Percentiles rank a stretch among this genome's conserved stretches.
phyloP scores from a whole-genome alignment of 2,329 filamentous ascomycete species.

The Colletotrichum coccodes region DNA sequence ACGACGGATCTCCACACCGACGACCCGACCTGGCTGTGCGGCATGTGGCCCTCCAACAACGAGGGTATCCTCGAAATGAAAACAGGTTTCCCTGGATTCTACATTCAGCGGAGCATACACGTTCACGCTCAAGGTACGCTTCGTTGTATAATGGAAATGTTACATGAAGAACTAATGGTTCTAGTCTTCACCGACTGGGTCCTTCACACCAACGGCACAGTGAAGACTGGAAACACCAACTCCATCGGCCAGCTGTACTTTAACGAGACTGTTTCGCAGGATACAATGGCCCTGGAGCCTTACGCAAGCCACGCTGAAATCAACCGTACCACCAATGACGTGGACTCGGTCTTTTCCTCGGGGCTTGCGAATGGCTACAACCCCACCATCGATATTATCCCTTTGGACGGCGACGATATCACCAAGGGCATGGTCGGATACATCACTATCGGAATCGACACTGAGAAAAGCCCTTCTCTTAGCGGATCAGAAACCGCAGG shows the following conservation, averaged over 20 bases:
- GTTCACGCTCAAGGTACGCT: neutral
- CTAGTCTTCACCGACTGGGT: neutral
- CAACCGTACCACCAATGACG: neutral
- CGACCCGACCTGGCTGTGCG: neutral
- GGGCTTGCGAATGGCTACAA: neutral
- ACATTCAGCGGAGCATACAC: neutral
- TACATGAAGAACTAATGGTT: neutral
- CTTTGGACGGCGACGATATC: neutral
- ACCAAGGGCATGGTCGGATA: neutral
- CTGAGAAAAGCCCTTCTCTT: neutral
- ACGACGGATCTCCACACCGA: neutral
- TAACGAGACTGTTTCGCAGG: neutral
- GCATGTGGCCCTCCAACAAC: constrained; percentile 9
- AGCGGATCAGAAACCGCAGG: neutral
- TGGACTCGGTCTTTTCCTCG: neutral
- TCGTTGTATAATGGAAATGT: neutral
- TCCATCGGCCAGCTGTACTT: neutral
- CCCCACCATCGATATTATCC: neutral
- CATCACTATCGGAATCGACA: neutral
- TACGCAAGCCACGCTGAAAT: neutral
- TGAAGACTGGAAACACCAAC: neutral
- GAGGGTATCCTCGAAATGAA: constrained; percentile 9
- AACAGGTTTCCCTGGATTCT: neutral
- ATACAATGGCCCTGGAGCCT: neutral
- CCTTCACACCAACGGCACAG: neutral